Conservation (phyloP, 1,284 basidiomycete species). For the Ustilago hordei region DNA sequence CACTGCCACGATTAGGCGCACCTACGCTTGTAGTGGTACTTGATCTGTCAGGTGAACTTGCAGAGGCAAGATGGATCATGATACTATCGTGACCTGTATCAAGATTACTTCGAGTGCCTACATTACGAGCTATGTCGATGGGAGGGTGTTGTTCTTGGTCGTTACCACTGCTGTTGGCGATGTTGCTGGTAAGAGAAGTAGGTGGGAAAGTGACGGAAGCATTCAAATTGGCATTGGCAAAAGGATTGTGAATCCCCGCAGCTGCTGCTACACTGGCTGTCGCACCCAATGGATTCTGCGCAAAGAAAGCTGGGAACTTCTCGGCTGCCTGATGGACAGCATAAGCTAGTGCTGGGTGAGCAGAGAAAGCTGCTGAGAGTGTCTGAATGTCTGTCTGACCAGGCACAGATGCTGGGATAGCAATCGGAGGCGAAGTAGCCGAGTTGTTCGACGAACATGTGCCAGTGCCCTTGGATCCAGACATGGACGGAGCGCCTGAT, state of each 20-base stretch:
- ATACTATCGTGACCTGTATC: conserved; percentile 20
- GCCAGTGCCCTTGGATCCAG: conserved; percentile 27
- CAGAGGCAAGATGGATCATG: conserved; percentile 19
- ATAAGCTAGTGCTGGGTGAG: conserved; percentile 43
- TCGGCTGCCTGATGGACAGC: conserved; percentile 50
- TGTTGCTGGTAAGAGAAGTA: not conserved
- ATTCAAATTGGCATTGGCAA: conserved; percentile 5
- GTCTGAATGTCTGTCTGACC: conserved; percentile 34
- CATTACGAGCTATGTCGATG: conserved; percentile 19
- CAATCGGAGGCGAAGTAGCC: conserved; percentile 26
- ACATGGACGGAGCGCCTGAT: conserved; percentile 31
- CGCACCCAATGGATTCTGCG: conserved; percentile 46
- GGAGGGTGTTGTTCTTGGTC: not conserved
- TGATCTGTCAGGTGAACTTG: not conserved
- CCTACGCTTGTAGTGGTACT: not conserved
- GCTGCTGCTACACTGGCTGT: conserved; percentile 41
- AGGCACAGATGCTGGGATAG: conserved; percentile 1
- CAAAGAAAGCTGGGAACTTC: conserved; percentile 49
- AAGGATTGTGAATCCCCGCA: conserved; percentile 40
- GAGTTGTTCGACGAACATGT: conserved; percentile 24
- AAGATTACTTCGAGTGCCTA: conserved; percentile 34
- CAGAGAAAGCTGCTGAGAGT: conserved; percentile 39
- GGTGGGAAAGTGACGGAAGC: not conserved
- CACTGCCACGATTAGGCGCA: not conserved
- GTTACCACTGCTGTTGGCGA: not conserved